A percentile compares a stretch with the other conserved stretches of the same genome.
Conservation (phyloP, 2,329 filamentous ascomycete species). For the Ophiostoma sp. region DNA sequence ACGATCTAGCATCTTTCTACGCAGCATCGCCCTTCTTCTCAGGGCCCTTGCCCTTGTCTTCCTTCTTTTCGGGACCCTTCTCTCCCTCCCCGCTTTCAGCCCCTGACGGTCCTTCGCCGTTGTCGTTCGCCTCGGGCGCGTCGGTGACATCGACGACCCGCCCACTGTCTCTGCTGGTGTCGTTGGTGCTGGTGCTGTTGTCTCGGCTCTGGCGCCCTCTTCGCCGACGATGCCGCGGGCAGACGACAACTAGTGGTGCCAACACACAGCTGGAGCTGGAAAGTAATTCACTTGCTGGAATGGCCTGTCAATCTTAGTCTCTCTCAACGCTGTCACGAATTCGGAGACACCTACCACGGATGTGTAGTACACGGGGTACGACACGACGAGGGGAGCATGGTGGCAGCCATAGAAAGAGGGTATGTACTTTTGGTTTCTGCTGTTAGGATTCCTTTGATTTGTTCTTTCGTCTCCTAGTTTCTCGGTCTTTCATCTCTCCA, state of each 20-base stretch:
- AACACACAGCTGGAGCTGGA: background rate
- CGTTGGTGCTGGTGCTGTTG: no score
- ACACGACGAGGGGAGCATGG: background rate
- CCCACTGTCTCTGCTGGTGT: background rate
- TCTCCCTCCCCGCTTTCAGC: background rate
- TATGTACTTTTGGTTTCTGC: background rate
- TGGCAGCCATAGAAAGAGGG: background rate
- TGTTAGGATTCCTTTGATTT: background rate
- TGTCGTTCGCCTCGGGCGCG: background rate
- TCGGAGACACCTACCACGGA: background rate
- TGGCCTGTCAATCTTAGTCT: conserved; percentile 14
- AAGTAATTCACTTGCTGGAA: conserved; percentile 8
- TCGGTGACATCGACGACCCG: background rate
- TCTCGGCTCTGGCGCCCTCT: no score
- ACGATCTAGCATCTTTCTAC: no score
- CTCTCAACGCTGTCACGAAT: background rate
- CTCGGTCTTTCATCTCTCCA: no score
- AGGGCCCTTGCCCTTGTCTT: background rate
- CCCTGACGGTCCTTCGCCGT: background rate
- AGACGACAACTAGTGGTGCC: background rate
- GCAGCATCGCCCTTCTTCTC: background rate
- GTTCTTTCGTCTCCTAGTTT: background rate
- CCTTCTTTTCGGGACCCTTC: no score
- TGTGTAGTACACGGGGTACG: conserved; percentile 8
- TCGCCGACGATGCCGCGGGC: background rate